Conservation (phyloP, 441 rosid genomes). For the Eruca vesicaria region DNA sequence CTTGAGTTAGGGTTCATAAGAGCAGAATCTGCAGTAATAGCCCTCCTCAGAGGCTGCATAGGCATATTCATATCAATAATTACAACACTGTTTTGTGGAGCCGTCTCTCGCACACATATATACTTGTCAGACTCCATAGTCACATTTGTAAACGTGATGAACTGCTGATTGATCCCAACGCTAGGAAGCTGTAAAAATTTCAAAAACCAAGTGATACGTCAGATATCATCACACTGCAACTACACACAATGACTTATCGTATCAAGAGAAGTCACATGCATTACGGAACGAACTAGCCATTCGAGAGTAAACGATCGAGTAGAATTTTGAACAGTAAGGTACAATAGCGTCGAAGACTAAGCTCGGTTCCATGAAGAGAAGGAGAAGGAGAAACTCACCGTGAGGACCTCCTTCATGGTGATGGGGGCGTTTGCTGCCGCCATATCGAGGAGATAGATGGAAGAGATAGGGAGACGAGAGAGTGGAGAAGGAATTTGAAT, state of each 20-base stretch:
- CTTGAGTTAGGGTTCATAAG: slow-evolving; percentile 87
- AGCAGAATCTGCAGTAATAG: slow-evolving; percentile 91
- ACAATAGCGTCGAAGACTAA: neutral
- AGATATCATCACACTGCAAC: neutral
- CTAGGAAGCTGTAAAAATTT: slow-evolving; percentile 43
- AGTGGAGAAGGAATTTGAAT: slow-evolving; percentile 26
- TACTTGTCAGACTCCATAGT: slow-evolving; percentile 63
- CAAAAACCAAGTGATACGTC: slow-evolving; percentile 30
- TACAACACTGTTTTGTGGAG: slow-evolving; percentile 93
- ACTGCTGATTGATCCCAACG: slow-evolving; percentile 77
- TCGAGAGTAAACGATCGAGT: neutral
- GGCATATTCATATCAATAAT: slow-evolving; percentile 90
- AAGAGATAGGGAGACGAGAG: slow-evolving; percentile 8
- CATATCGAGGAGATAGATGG: no score
- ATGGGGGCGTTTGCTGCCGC: slow-evolving; percentile 63
- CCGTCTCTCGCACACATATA: slow-evolving; percentile 72
- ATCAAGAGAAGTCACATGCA: neutral
- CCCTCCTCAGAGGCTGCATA: slow-evolving; percentile 85
- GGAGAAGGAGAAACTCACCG: slow-evolving; percentile 42
- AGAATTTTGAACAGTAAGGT: slow-evolving; percentile 8
- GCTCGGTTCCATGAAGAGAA: slow-evolving; percentile 19
- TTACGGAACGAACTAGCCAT: neutral
- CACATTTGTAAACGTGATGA: slow-evolving; percentile 81
- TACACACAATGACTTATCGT: neutral
- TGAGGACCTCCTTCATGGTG: slow-evolving; percentile 58